A percentile compares a stretch with the other conserved stretches of the same genome.
phyloP scores from a whole-genome alignment of 371 early-diverging fungal genomes.

The Rhizopus delemar region DNA sequence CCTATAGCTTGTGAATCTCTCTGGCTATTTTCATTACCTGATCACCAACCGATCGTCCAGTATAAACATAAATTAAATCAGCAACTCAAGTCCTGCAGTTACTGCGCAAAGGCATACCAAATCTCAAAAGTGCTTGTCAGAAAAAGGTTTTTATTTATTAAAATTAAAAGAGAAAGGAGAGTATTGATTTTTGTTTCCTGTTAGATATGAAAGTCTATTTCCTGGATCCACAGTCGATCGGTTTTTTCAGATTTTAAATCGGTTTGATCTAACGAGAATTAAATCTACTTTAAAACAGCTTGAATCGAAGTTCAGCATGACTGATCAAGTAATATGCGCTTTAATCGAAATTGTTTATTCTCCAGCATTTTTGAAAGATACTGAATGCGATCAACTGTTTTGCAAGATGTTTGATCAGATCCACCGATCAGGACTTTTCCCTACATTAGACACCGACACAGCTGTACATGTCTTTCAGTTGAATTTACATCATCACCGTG shows the following conservation, averaged over 20 bases:
- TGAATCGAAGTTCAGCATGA: constrained; percentile 1
- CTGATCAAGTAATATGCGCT: constrained; percentile 28
- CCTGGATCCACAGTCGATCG: constrained; percentile 33
- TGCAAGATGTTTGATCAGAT: constrained; percentile 33
- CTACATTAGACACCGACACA: constrained; percentile 24
- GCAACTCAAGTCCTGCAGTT: constrained; percentile 31
- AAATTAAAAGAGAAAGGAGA: too few species aligned
- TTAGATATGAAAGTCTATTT: constrained; percentile 37
- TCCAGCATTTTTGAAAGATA: constrained; percentile 16
- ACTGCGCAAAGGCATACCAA: constrained; percentile 39
- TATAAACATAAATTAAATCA: constrained; percentile 41
- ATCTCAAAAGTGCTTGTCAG: constrained; percentile 27
- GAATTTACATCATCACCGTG: constrained; percentile 36
- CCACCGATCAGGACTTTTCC: constrained; percentile 32
- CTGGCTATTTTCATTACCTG: constrained; percentile 51
- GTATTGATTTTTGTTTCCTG: too few species aligned
- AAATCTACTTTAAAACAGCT: constrained; percentile 12
- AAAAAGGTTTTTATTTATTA: too few species aligned
- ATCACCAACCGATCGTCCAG: constrained; percentile 39
- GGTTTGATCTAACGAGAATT: constrained; percentile 35
- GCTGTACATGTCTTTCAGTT: constrained; percentile 22
- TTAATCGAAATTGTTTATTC: constrained; percentile 32
- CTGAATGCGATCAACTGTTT: constrained; percentile 24
- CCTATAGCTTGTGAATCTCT: constrained; percentile 44
- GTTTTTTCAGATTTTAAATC: constrained; percentile 36